Percentiles rank a stretch among this genome's conserved stretches.
phyloP scores from a whole-genome alignment of 805 yeast species.

The Naumovozyma dairenensis region DNA sequence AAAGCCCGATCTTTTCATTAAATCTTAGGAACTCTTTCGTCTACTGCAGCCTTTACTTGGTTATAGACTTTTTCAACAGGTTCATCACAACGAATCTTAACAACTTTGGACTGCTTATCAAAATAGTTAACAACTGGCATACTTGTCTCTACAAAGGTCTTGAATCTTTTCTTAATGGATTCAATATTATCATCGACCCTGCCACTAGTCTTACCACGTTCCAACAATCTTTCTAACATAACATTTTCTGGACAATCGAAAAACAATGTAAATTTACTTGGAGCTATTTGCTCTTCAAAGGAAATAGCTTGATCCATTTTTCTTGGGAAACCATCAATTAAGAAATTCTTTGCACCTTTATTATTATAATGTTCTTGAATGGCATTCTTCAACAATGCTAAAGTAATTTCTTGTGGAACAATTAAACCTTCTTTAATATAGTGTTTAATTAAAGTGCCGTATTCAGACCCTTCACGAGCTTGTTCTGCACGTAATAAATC shows the following conservation, averaged over 20 bases:
- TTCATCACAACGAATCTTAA: constrained; percentile 68
- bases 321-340: constrained; percentile 95
- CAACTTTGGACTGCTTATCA: constrained; percentile 63
- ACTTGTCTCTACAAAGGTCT: constrained; percentile 74
- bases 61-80: constrained; percentile 69
- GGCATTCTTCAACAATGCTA: constrained; percentile 73
- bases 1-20: no score
- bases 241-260: constrained; percentile 76
- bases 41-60: constrained; percentile 58
- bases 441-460: constrained; percentile 75
- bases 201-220: constrained; percentile 92
- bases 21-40: constrained; percentile 34
- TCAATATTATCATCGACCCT: constrained; percentile 89
- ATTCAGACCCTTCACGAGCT: constrained; percentile 66
- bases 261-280: constrained; percentile 59
- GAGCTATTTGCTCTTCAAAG: constrained; percentile 74
- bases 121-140: constrained; percentile 89
- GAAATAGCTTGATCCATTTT: constrained; percentile 96
- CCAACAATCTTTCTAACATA: constrained; percentile 75
- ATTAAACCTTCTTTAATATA: constrained; percentile 81
- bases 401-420: constrained; percentile 88
- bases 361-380: constrained; percentile 43
- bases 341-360: constrained; percentile 50
- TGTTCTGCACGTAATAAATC: constrained; percentile 92
- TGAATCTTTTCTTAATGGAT: constrained; percentile 81